Evolutionary conservation across 2,329 filamentous ascomycete species (phyloP).

Genomic region (Berkeleyomyces rouxiae): DNA sequence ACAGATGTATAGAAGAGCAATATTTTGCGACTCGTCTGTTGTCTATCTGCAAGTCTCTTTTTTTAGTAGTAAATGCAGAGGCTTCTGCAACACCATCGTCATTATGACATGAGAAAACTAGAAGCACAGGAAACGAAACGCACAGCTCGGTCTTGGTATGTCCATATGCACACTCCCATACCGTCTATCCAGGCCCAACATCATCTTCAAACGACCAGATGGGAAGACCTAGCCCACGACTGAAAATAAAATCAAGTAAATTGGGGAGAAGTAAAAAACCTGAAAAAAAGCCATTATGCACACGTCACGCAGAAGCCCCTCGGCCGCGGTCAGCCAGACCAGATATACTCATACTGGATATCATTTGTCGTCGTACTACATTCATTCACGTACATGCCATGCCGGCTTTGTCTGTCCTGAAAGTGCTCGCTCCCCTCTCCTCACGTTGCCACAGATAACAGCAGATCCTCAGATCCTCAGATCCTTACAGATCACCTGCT

Average conservation of each 20-base stretch:
- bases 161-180: neutral
- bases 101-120: neutral
- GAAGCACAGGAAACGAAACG: neutral
- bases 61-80: neutral
- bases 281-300: no score
- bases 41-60: neutral
- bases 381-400: neutral
- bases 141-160: neutral
- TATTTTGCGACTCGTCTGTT: neutral
- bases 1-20: neutral
- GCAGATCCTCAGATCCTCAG: neutral
- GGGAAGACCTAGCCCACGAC: no score
- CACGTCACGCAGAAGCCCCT: no score
- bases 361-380: neutral
- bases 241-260: no score
- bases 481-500: neutral
- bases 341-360: no score
- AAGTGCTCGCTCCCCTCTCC: neutral
- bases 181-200: neutral
- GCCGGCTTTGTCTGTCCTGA: neutral
- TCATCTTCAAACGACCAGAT: neutral
- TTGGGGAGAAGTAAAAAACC: no score
- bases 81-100: neutral
- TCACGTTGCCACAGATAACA: neutral
- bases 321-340: no score